These are phyloP conservation scores for Phytophthora citricola DNA, from an alignment of 352 stramenopile genomes.

Conservation along the genomic window DNA sequence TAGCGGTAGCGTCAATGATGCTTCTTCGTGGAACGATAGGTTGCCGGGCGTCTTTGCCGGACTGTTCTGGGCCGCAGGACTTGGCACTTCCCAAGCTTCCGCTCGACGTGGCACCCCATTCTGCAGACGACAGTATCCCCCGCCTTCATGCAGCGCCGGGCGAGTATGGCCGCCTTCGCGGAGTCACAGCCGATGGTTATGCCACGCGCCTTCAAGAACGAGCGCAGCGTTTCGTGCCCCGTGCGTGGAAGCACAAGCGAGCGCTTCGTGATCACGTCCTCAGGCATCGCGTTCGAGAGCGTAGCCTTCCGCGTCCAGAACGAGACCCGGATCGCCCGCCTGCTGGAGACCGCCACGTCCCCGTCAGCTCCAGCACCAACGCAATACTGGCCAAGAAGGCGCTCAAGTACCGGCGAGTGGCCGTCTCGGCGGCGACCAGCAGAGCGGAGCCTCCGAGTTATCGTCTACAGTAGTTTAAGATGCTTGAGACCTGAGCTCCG, in stretches of 20 bases:
- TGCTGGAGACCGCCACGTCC: constrained; percentile 21
- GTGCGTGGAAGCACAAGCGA: not conserved
- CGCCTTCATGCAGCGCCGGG: not conserved
- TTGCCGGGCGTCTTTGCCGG: not conserved
- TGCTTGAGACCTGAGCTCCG: too few species aligned
- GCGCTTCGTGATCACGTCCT: constrained; percentile 1
- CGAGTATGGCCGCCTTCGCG: not conserved
- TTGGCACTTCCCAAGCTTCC: too few species aligned
- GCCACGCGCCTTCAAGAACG: constrained; percentile 8
- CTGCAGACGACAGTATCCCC: not conserved
- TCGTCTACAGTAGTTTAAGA: too few species aligned
- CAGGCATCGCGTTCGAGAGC: constrained; percentile 38
- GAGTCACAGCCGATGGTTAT: not conserved
- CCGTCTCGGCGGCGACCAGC: too few species aligned
- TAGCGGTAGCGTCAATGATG: too few species aligned
- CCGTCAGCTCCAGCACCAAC: constrained; percentile 21
- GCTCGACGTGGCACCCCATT: too few species aligned
- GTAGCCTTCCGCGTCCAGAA: constrained; percentile 35
- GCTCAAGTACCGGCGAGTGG: constrained; percentile 46
- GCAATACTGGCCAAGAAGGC: constrained; percentile 45
- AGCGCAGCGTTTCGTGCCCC: constrained; percentile 11
- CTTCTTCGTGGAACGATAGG: too few species aligned
- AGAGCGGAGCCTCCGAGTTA: too few species aligned
- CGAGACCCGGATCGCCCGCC: constrained; percentile 20
- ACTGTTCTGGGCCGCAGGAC: not conserved